Evolutionary conservation across 306 rosid species (phyloP).

Genomic region (Mucuna pruriens): DNA sequence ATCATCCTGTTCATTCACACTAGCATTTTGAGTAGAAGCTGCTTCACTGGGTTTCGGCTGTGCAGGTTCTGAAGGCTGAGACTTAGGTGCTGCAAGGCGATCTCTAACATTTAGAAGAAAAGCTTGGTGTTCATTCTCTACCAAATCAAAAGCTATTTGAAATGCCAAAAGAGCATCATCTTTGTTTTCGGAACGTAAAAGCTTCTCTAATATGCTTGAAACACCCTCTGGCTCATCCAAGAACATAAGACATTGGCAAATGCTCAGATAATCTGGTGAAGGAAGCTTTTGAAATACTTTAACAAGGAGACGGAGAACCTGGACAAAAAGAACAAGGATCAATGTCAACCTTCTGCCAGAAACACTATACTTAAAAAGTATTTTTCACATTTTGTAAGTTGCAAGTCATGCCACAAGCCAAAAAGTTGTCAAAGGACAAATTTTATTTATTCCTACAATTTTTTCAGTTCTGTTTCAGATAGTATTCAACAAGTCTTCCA

Average conservation of each 20-base stretch:
- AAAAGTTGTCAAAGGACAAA: not conserved
- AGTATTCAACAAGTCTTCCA: constrained; percentile 1
- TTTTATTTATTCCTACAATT: not conserved
- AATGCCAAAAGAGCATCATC: constrained; percentile 93
- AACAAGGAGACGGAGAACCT: constrained; percentile 95
- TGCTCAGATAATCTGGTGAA: constrained; percentile 95
- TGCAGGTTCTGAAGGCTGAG: constrained; percentile 56
- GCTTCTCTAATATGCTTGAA: constrained; percentile 88
- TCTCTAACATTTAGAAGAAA: constrained; percentile 86
- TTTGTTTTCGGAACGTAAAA: constrained; percentile 84
- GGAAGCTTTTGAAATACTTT: constrained; percentile 91
- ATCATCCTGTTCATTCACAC: constrained; percentile 63
- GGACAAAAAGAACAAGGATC: constrained; percentile 35
- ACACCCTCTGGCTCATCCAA: constrained; percentile 94
- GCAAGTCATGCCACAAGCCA: constrained; percentile 18
- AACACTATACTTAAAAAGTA: constrained; percentile 3
- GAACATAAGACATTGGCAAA: constrained; percentile 97
- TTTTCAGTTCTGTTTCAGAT: not conserved
- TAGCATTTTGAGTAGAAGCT: constrained; percentile 64
- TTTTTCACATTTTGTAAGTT: not conserved
- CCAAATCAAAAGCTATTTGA: constrained; percentile 95
- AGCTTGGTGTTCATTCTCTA: constrained; percentile 97
- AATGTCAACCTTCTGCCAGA: constrained; percentile 22
- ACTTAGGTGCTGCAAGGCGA: constrained; percentile 71
- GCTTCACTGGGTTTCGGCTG: constrained; percentile 60